Percentiles rank a stretch among this genome's conserved stretches.
Conservation (phyloP, 345 rosid genomes). For the Syzygium jambos region DNA sequence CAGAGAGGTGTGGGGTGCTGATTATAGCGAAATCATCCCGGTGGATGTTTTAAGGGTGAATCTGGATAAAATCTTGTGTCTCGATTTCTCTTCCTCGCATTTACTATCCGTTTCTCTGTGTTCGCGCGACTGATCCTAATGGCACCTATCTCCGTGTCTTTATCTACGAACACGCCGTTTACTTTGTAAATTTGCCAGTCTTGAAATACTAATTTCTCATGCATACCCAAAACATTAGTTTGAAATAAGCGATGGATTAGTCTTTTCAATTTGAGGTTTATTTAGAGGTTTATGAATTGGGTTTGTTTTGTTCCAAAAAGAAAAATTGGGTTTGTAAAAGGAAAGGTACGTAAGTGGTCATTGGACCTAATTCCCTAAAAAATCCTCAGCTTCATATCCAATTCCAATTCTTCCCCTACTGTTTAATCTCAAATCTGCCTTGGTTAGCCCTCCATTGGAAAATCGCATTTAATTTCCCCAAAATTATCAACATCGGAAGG, state of each 20-base stretch:
- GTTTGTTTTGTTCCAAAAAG: background rate
- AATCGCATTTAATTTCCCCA: background rate
- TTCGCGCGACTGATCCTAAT: too few species aligned
- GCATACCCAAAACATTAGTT: background rate
- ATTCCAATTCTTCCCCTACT: background rate
- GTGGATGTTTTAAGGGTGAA: too few species aligned
- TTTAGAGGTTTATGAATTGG: background rate
- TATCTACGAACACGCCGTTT: background rate
- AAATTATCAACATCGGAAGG: background rate
- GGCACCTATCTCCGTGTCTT: background rate
- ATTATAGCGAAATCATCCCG: too few species aligned
- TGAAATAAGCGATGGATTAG: background rate
- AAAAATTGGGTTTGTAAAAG: background rate
- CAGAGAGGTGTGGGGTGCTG: accelerated
- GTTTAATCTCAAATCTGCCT: background rate
- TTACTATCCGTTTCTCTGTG: too few species aligned
- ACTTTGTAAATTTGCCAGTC: background rate
- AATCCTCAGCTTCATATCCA: background rate
- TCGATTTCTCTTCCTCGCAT: too few species aligned
- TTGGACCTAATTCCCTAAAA: background rate
- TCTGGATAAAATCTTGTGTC: too few species aligned
- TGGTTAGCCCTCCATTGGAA: accelerated
- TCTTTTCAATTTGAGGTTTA: background rate
- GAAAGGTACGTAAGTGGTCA: background rate
- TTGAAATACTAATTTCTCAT: background rate